These are phyloP conservation scores for Tagetes patula DNA, from an alignment of 129 eudicot genomes.

Conservation along the genomic window DNA sequence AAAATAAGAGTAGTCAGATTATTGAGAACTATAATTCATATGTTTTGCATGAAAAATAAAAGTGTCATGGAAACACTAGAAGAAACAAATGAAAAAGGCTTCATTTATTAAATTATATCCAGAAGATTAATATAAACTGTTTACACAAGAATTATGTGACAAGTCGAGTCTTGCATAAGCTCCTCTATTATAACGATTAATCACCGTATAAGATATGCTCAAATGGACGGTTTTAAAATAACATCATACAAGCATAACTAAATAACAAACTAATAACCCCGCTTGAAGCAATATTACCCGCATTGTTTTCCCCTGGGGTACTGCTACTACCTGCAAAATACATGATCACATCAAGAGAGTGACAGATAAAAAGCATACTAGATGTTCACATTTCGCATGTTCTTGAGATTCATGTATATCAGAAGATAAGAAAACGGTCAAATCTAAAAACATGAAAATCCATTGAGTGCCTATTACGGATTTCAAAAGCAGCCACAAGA, in stretches of 20 bases:
- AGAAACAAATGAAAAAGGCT: background rate
- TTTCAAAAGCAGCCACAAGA: background rate
- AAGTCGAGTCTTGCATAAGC: background rate
- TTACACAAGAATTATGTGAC: background rate
- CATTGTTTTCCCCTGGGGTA: constrained; percentile 26
- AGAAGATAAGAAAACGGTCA: background rate
- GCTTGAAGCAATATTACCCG: constrained; percentile 33
- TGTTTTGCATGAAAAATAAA: background rate
- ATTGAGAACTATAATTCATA: background rate
- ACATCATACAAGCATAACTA: constrained; percentile 35
- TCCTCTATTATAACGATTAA: constrained; percentile 8
- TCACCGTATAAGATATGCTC: background rate
- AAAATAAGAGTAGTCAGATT: background rate
- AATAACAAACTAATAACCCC: constrained; percentile 38
- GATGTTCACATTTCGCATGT: background rate
- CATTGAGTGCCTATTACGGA: background rate
- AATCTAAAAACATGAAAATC: background rate
- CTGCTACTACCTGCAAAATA: constrained; percentile 25
- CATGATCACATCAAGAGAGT: background rate
- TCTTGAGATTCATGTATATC: background rate
- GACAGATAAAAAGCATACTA: background rate
- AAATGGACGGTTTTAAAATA: constrained; percentile 23
- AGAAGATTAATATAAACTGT: background rate
- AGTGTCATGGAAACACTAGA: background rate
- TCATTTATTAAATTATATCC: background rate